Evolutionary conservation across 108 stramenopile genomes (phyloP).

Genomic region (Stephanodiscus triporus): DNA sequence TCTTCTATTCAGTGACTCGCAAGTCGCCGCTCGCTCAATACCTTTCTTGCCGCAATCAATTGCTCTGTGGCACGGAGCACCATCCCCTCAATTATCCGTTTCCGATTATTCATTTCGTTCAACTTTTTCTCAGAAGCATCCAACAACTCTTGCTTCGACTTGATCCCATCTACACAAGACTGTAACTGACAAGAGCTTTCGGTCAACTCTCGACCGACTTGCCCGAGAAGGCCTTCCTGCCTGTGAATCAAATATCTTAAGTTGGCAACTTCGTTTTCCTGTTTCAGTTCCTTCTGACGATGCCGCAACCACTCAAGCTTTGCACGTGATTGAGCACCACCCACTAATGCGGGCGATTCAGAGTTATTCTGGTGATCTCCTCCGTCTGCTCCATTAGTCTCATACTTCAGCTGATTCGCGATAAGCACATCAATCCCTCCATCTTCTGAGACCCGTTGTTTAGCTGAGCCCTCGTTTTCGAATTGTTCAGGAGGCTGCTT

Average conservation of each 20-base stretch:
- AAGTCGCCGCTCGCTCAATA: constrained; percentile 29
- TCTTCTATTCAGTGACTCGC: background rate
- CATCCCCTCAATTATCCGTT: constrained; percentile 47
- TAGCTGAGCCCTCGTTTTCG: background rate
- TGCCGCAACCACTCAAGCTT: constrained; percentile 29
- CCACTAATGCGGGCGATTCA: background rate
- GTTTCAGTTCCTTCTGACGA: constrained; percentile 48
- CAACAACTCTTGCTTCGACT: constrained; percentile 35
- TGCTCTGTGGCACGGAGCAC: constrained; percentile 43
- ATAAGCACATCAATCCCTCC: background rate
- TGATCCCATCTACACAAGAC: constrained; percentile 27
- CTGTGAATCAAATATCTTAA: constrained; percentile 38
- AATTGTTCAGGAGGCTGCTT: constrained; percentile 4
- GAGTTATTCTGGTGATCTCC: background rate
- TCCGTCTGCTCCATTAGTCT: background rate
- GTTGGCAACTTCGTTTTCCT: constrained; percentile 38
- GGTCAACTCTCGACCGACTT: constrained; percentile 27
- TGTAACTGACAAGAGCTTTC: constrained; percentile 42
- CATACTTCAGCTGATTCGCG: background rate
- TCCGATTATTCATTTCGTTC: constrained; percentile 46
- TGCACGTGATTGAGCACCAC: background rate
- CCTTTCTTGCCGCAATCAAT: constrained; percentile 39
- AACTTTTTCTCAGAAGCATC: constrained; percentile 32
- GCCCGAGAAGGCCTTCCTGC: constrained; percentile 33
- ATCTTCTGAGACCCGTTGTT: background rate